These are phyloP conservation scores for Tulasnella sp. DNA, from an alignment of 768 basidiomycete species.

Conservation along the genomic window DNA sequence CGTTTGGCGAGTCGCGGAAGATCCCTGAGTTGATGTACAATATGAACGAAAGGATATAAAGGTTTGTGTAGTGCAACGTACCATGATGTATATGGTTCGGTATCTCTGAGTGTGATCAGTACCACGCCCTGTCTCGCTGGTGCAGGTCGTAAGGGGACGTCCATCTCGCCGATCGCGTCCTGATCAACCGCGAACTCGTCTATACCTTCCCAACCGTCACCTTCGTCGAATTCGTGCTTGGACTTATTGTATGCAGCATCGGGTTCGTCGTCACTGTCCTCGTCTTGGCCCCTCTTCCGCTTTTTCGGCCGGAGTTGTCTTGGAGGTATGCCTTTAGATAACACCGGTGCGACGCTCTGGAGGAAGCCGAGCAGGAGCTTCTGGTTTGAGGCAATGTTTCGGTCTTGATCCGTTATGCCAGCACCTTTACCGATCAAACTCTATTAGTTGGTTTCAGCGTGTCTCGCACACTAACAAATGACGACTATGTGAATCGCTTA, in stretches of 20 bases:
- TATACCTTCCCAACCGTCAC: conserved; percentile 10
- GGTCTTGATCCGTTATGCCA: conserved; percentile 85
- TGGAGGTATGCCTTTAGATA: conserved; percentile 41
- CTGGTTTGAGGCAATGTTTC: conserved; percentile 88
- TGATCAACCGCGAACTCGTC: conserved; percentile 19
- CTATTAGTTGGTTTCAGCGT: too few relatives aligned
- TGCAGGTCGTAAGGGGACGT: conserved; percentile 1
- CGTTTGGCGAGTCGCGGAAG: conserved; percentile 62
- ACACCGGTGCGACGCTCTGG: conserved; percentile 50
- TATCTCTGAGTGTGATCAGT: conserved; percentile 78
- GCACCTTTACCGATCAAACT: too few relatives aligned
- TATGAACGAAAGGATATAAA: not conserved
- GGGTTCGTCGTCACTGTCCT: conserved; percentile 31
- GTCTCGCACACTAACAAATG: too few relatives aligned
- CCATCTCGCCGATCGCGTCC: conserved; percentile 3
- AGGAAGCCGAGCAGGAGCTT: conserved; percentile 71
- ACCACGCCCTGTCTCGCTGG: conserved; percentile 50
- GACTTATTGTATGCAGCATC: not conserved
- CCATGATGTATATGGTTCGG: conserved; percentile 82
- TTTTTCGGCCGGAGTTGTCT: conserved; percentile 38
- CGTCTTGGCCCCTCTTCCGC: conserved; percentile 31
- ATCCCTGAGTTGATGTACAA: conserved; percentile 42
- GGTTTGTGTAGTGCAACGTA: conserved; percentile 29
- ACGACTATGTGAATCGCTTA: conserved; percentile 28
- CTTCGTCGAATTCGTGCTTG: not conserved